Base-by-base conservation (phyloP, 139 green algal genomes). In the Coelastrella sp. region DNA sequence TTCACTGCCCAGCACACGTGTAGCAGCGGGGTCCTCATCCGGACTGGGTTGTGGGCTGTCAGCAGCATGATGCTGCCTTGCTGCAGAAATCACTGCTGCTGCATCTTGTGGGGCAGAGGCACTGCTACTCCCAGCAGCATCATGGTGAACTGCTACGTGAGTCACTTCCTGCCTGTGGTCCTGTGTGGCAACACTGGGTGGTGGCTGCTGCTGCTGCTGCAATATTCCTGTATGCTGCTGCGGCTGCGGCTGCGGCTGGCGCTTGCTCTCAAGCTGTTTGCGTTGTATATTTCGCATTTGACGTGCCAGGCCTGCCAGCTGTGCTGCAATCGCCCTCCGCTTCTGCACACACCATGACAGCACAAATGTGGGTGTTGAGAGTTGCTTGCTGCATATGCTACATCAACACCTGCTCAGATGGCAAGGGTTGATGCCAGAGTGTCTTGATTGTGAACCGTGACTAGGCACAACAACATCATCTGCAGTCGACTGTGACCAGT, bases 171-270 rank as follows among this genome's bases (percentile, higher is more conserved):
- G 35, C 3, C 35, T 49, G 35, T 49, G 35, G 3, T 85, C 80
- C 27, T 73, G 58, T 20, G 49, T 20, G 57, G 80, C 58, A 70
- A 24, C 57, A 56, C 56, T 20, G 9, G 80, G 20, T 35, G 59
- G 20, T 60, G 19, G 20, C 66, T 25, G 59, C 61, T 22, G 24
- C 82, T 78, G 65, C 65, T 78, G 82, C 82, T 87, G 65, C 25
- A 3, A 49, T 3, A 49, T 49, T 49, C 35, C 35, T 49, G 35
- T 3, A 49, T 88, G 27, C 20, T 70, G 22, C 81, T 86, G 81
- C 22, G 11, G 0, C 83, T 88, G n/a, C 83, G 63, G 83, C 83
- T 81, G 68, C 68, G 83, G 70, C 84, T 81, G 84, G 20, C 85
- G 22, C 22, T 88, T 79, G 24, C 24, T 65, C 66, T 88, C 68